Base-by-base conservation (phyloP, 257 asterid species). In the Jacaranda mimosifolia region DNA sequence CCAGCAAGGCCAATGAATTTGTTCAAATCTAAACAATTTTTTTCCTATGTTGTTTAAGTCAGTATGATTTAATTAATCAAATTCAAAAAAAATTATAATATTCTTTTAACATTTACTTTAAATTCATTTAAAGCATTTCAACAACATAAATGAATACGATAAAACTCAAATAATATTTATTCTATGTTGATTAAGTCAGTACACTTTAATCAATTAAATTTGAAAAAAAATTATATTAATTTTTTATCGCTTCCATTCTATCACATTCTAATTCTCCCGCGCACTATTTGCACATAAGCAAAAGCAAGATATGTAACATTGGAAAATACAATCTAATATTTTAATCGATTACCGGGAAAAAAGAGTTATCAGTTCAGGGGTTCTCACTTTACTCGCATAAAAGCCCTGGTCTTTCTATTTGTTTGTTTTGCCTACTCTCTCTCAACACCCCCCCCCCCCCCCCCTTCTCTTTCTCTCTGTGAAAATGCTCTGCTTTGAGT, bases 341-440 rank as follows among this genome's bases (percentile, higher is more conserved):
- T 57, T 39, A 65, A 51, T 69, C 64, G 72, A 74, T 74, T 60
- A 68, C 64, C 75, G 79, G 74, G 66, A 71, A 56, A 77, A 73
- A 58, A 76, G 75, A 73, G 63, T 64, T 51, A 73, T 81, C 79
- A 62, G 83, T 80, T 80, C 75, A 62, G 68, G 15, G 72, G 45
- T 48, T 58, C 76, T 68, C 72, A 67, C 70, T 38, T 18, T 6
- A 58, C 77, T 56, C 40, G 75, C 76, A 79, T 43, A 69, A 76
- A 72, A 59, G 35, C 81, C 77, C 81, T 80, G 82, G 76, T 83
- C 84, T 70, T 84, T 74, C 88, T 82, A 77, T 79, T 79, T 79
- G 83, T 79, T 77, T 49, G 81, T 70, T 80, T 76, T 53, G 38
- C 85, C 68, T 56, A 36, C 74, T 67, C 65, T 70, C 83, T 78